These are phyloP conservation scores for Pouteria glomerata DNA, from an alignment of 148 eudicot species.

Conservation along the genomic window DNA sequence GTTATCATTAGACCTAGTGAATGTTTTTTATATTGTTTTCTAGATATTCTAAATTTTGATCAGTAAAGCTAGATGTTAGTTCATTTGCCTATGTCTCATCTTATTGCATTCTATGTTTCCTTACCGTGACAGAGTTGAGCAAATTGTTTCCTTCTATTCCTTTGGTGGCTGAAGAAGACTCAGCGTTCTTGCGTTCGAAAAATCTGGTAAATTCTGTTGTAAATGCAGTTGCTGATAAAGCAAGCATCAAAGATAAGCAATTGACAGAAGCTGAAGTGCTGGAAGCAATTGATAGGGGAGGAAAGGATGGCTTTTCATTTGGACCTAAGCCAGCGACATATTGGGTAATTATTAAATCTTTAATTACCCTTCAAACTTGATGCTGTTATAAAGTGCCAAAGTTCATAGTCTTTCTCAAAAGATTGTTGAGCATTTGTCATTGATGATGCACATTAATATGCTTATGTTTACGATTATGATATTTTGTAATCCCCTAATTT, in stretches of 20 bases:
- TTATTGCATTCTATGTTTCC: background rate
- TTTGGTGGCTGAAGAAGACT: slow-evolving; percentile 98
- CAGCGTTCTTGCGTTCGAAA: slow-evolving; percentile 66
- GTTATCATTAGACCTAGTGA: background rate
- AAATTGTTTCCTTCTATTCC: slow-evolving; percentile 74
- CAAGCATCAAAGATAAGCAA: slow-evolving; percentile 25
- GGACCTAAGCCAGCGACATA: slow-evolving; percentile 77
- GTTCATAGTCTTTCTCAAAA: background rate
- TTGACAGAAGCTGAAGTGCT: slow-evolving; percentile 59
- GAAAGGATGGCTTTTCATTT: slow-evolving; percentile 52
- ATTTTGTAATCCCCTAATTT: background rate
- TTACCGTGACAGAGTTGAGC: slow-evolving; percentile 52
- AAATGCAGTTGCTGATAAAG: slow-evolving; percentile 46
- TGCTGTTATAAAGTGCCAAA: background rate
- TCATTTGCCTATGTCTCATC: background rate
- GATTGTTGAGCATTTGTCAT: background rate
- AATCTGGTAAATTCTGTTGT: slow-evolving; percentile 66
- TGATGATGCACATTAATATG: background rate
- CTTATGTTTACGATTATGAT: background rate
- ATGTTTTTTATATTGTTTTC: background rate
- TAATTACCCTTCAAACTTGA: background rate
- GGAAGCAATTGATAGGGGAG: slow-evolving; percentile 96
- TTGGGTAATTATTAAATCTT: slow-evolving; percentile 51
- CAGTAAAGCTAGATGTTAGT: background rate
- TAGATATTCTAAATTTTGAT: background rate